Conservation (phyloP, 2,329 filamentous ascomycete species). For the Colletotrichum eleusines region DNA sequence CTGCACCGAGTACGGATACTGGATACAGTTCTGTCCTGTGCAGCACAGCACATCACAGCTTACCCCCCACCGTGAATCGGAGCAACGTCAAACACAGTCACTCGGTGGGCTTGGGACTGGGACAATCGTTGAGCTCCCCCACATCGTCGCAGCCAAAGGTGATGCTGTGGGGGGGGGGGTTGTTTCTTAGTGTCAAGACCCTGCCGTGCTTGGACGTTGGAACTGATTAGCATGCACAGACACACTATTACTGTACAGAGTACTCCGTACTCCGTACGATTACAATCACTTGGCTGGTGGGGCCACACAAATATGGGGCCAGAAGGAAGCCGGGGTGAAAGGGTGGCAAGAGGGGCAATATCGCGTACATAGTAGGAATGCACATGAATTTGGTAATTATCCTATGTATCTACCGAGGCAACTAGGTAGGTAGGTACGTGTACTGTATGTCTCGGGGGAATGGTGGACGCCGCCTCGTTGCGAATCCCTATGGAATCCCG, state of each 20-base stretch:
- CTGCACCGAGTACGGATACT: background rate
- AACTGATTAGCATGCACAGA: constrained; percentile 1
- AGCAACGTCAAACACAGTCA: constrained; percentile 25
- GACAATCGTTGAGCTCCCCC: constrained; percentile 14
- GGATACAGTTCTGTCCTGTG: no score
- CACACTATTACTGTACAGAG: background rate
- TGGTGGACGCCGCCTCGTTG: constrained; percentile 20
- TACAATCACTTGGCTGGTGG: no score
- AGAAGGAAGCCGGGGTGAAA: background rate
- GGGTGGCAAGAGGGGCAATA: background rate
- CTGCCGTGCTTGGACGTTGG: background rate
- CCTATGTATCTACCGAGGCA: no score
- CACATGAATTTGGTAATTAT: background rate
- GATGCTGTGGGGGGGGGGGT: background rate
- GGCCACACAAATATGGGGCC: constrained; percentile 3
- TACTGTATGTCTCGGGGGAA: background rate
- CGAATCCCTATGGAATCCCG: background rate
- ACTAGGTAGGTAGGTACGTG: no score
- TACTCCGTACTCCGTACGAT: no score
- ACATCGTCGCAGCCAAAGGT: constrained; percentile 10
- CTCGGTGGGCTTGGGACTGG: constrained; percentile 16
- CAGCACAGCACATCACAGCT: background rate
- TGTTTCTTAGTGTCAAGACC: constrained; percentile 6
- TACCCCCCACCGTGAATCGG: constrained; percentile 11
- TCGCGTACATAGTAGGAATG: background rate